A percentile compares a stretch with the other conserved stretches of the same genome.
Conservation (phyloP, 805 yeast genomes). For the Candida michaelii region DNA sequence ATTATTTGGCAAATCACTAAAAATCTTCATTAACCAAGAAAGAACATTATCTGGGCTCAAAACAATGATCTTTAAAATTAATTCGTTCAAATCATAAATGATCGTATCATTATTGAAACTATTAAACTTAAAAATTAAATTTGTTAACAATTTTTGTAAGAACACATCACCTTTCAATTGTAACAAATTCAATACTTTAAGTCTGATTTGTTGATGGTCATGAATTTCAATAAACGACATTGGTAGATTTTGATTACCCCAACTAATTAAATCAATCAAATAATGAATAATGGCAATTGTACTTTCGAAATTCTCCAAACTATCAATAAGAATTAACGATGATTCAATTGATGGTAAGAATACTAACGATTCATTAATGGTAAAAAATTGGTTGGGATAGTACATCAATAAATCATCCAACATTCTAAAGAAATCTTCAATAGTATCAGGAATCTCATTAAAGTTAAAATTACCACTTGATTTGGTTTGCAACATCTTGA, state of each 20-base stretch:
- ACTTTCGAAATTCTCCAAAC: constrained; percentile 68
- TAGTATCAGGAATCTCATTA: constrained; percentile 57
- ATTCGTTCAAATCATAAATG: constrained; percentile 71
- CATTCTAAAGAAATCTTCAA: constrained; percentile 87
- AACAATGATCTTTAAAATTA: constrained; percentile 62
- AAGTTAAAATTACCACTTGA: constrained; percentile 19
- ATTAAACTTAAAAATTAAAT: constrained; percentile 71
- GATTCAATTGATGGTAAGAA: constrained; percentile 57
- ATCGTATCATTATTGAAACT: constrained; percentile 45
- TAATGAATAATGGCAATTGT: constrained; percentile 69
- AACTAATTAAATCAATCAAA: constrained; percentile 75
- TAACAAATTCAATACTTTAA: constrained; percentile 47
- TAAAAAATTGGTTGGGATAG: constrained; percentile 56
- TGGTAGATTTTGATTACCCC: constrained; percentile 85
- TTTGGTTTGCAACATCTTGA: constrained; percentile 24
- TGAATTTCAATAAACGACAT: constrained; percentile 59
- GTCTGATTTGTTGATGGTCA: constrained; percentile 53
- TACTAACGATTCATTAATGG: constrained; percentile 32
- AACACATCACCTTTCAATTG: constrained; percentile 58
- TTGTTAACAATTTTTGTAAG: constrained; percentile 53
- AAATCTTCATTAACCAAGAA: constrained; percentile 61
- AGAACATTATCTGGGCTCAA: constrained; percentile 46
- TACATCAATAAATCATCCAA: constrained; percentile 74
- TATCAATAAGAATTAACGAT: constrained; percentile 50
- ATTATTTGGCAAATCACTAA: constrained; percentile 61